Evolutionary conservation across 2,329 filamentous ascomycete species (phyloP).

Genomic region (Nigrospora osmanthi): DNA sequence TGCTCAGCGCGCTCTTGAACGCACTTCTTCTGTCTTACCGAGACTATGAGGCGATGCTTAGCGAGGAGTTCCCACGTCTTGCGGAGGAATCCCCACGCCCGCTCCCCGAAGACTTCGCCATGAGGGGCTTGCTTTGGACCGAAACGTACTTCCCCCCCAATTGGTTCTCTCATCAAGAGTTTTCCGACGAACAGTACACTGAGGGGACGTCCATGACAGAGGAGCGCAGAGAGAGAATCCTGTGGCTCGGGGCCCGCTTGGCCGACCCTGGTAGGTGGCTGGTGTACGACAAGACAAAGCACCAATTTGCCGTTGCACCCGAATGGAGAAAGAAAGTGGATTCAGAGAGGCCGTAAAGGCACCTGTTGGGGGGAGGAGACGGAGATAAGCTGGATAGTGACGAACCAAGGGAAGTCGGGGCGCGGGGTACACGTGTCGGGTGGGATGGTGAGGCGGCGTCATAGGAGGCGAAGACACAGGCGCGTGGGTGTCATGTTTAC

Average conservation of each 20-base stretch:
- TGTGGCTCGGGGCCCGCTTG: slow-evolving; percentile 48
- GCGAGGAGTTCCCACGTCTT: slow-evolving; percentile 22
- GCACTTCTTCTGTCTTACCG: slow-evolving; percentile 21
- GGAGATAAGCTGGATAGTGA: no score
- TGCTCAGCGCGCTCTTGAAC: slow-evolving; percentile 32
- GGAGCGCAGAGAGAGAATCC: slow-evolving; percentile 47
- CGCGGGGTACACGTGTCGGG: no score
- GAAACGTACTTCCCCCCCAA: slow-evolving; percentile 45
- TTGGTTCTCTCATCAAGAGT: slow-evolving; percentile 55
- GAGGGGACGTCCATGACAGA: slow-evolving; percentile 51
- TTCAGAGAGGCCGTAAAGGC: no score
- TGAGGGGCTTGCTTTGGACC: slow-evolving; percentile 55
- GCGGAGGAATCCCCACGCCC: slow-evolving; percentile 40
- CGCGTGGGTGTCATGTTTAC: no score
- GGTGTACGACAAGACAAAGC: slow-evolving; percentile 26
- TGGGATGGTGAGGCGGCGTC: no score
- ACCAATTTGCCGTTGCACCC: neutral
- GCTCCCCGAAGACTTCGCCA: slow-evolving; percentile 60
- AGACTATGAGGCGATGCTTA: slow-evolving; percentile 22
- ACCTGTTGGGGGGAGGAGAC: no score
- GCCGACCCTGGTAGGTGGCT: slow-evolving; percentile 34
- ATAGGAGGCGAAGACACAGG: no score
- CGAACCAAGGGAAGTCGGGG: no score
- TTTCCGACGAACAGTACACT: slow-evolving; percentile 61
- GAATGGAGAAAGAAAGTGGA: no score